Evolutionary conservation across 164 flowering plant species (phyloP), one percentile per base, ranked within the genome.

Genomic region (Stephania japonica): DNA sequence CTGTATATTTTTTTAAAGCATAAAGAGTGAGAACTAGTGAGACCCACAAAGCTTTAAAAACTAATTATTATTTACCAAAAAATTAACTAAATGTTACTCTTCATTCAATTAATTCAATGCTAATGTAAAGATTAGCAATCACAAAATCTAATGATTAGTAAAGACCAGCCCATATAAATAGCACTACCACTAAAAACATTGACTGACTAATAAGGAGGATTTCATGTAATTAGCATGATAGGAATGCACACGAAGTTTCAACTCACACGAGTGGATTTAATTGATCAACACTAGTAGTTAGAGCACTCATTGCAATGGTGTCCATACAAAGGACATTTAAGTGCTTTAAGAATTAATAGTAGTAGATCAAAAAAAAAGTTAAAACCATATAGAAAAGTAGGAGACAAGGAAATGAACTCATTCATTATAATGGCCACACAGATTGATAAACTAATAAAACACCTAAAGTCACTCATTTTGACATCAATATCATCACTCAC

Each of bases 251-350:
- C 67, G 67, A 24, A 24, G 38, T 32, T 4, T 9, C 5, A 64
- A 26, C 41, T n/a, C 38, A 25, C 71, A 47, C 72, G 62, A 42
- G 72, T 27, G 16, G n/a, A 38, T 18, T 56, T 32, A 32, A 32
- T 32, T 18, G 63, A 5, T 19, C 1, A 8, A 4, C 24, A 32
- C 64, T 8, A 27, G 19, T 27, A 10, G 23, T 59, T 59, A 59
- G 64, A 18, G 64, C 72, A 25, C 47, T 70, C 64, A 43, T 24
- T 42, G 24, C 8, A 6, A 19, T 65, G 69, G 43, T 6, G 25
- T 59, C 41, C 81, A 77, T 72, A 61, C 80, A 70, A 9, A 78
- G 77, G 83, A 78, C 81, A 80, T 83, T 71, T 44, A 74, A 67
- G 41, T 65, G 69, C 81, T 80, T 83, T 80, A 78, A 14, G 53